A percentile compares a stretch with the other conserved stretches of the same genome.
phyloP scores from a whole-genome alignment of 768 basidiomycete genomes.

The Tulasnella sp. region DNA sequence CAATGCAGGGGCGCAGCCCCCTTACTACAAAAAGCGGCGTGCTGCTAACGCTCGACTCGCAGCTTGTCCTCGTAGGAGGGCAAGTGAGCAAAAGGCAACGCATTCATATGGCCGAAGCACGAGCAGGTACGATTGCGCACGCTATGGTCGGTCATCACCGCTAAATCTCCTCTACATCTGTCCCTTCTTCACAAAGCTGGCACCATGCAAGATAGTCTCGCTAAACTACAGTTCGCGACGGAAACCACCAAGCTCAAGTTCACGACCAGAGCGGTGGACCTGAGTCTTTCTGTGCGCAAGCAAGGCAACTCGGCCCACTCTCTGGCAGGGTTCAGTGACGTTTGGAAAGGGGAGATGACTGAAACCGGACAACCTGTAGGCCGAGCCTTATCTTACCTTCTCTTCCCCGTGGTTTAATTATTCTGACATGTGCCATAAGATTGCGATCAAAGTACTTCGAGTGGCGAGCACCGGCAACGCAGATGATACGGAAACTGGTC shows the following conservation, averaged over 20 bases:
- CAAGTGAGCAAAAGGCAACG: background rate
- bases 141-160: background rate
- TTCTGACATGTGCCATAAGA: background rate
- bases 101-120: background rate
- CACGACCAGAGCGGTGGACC: background rate
- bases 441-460: conserved; percentile 25
- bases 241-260: background rate
- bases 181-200: background rate
- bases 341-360: background rate
- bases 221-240: background rate
- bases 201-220: background rate
- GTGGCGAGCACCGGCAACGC: background rate
- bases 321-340: background rate
- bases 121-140: background rate
- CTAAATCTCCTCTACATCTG: background rate
- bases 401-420: background rate
- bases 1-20: background rate
- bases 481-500: background rate
- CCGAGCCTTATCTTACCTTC: background rate
- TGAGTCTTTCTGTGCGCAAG: background rate
- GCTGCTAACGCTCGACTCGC: background rate
- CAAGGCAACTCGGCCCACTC: background rate
- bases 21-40: background rate
- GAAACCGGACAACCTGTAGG: background rate
- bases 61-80: background rate